phyloP scores from a whole-genome alignment of 1,284 basidiomycete genomes.

The Sanguinoderma infundibulare region DNA sequence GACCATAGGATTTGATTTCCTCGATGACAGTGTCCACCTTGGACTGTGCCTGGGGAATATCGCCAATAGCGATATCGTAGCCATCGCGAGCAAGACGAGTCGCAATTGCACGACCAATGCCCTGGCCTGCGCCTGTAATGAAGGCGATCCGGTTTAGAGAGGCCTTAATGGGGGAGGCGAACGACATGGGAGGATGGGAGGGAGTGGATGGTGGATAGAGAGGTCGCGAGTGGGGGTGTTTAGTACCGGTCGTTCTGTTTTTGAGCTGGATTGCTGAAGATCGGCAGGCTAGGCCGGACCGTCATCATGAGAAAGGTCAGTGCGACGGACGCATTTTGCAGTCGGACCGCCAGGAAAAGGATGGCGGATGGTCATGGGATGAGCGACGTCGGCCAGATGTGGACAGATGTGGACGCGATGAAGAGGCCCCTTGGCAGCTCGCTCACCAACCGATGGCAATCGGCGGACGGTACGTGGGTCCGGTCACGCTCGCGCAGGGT shows the following conservation, averaged over 20 bases:
- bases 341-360: slow-evolving; percentile 13
- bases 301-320: slow-evolving; percentile 6
- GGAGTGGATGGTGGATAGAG: neutral
- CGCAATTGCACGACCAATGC: slow-evolving; percentile 48
- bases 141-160: slow-evolving; percentile 40
- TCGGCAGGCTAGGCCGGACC: slow-evolving; percentile 4
- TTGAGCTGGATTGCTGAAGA: slow-evolving; percentile 2
- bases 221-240: neutral
- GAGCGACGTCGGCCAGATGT: too few species aligned
- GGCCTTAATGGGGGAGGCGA: slow-evolving; percentile 35
- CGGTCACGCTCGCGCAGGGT: slow-evolving; percentile 13
- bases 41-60: slow-evolving; percentile 36
- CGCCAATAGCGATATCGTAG: slow-evolving; percentile 43
- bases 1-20: slow-evolving; percentile 39
- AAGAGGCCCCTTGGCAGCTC: neutral
- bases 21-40: slow-evolving; percentile 36
- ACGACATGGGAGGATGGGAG: slow-evolving; percentile 13
- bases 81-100: slow-evolving; percentile 46
- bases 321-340: neutral
- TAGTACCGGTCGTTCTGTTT: slow-evolving; percentile 2
- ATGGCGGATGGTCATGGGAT: slow-evolving; percentile 16
- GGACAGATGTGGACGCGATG: neutral
- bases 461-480: neutral
- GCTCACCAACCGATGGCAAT: neutral
- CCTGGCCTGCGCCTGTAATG: slow-evolving; percentile 46